These are phyloP conservation scores for Lodderomyces metapsilosis DNA, from an alignment of 1,139 yeast species.

Conservation along the genomic window DNA sequence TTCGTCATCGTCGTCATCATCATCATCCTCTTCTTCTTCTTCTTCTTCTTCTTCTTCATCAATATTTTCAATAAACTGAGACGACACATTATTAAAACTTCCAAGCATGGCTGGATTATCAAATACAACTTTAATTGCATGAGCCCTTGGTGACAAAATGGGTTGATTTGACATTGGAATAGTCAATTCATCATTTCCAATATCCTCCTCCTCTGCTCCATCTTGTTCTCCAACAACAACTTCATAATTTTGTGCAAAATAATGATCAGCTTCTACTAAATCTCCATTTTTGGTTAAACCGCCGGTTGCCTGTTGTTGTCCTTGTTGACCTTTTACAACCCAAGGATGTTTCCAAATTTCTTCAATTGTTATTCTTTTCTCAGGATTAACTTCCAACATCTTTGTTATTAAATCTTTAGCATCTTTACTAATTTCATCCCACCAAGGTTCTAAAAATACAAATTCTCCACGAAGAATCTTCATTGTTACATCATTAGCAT, in stretches of 20 bases:
- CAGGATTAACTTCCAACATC: constrained; percentile 61
- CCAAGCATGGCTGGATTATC: constrained; percentile 44
- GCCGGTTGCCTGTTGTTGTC: too few relatives aligned
- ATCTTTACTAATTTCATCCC: constrained; percentile 85
- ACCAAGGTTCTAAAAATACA: constrained; percentile 88
- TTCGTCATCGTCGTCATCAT: not conserved
- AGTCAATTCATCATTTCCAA: constrained; percentile 4
- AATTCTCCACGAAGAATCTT: constrained; percentile 84
- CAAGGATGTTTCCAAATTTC: constrained; percentile 61
- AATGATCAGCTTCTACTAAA: constrained; percentile 8
- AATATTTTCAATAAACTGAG: constrained; percentile 26
- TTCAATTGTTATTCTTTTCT: constrained; percentile 58
- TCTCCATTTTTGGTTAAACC: not conserved
- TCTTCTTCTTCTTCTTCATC: constrained; percentile 19
- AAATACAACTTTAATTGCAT: constrained; percentile 47
- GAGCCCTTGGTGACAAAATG: constrained; percentile 37
- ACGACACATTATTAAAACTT: constrained; percentile 13
- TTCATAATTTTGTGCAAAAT: constrained; percentile 13
- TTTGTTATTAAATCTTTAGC: constrained; percentile 67
- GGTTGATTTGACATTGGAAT: constrained; percentile 18
- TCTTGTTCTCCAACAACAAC: constrained; percentile 11
- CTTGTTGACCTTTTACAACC: constrained; percentile 15
- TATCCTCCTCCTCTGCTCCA: too few relatives aligned
- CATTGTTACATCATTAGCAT: constrained; percentile 72
- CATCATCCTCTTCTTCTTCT: constrained; percentile 9